These are phyloP conservation scores for Orbilia javanica DNA, from an alignment of 2,329 filamentous ascomycete genomes.

Conservation along the genomic window DNA sequence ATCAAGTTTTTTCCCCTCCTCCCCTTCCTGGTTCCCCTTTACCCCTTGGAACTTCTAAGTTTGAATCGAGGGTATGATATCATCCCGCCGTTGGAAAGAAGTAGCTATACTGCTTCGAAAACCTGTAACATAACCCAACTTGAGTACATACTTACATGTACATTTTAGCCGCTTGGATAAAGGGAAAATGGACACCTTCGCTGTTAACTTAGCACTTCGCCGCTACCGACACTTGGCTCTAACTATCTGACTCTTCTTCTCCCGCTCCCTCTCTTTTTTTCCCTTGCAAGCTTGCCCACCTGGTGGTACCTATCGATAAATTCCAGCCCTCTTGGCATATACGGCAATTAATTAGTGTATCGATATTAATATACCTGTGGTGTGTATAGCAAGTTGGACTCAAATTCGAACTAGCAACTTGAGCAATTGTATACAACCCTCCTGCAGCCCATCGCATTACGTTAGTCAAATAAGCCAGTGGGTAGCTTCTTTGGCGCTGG, in stretches of 20 bases:
- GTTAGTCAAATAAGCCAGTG: conserved; percentile 9
- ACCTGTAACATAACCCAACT: too few species aligned
- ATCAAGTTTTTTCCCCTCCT: not conserved
- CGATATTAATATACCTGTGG: conserved; percentile 2
- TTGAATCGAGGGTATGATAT: conserved; percentile 6
- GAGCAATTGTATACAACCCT: too few species aligned
- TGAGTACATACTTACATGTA: not conserved
- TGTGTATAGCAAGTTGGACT: too few species aligned
- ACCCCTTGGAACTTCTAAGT: not conserved
- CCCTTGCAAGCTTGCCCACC: not conserved
- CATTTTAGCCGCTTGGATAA: conserved; percentile 19
- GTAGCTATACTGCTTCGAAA: not conserved
- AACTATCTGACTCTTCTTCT: conserved; percentile 12
- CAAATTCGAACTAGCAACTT: too few species aligned
- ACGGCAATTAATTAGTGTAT: not conserved
- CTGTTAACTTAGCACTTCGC: conserved; percentile 5
- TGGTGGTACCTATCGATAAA: too few species aligned
- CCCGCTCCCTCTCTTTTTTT: not conserved
- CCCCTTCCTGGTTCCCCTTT: not conserved
- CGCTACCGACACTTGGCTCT: too few species aligned
- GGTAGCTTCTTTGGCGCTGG: not conserved
- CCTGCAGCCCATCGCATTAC: conserved; percentile 38
- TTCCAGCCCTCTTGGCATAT: too few species aligned
- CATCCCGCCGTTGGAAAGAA: conserved; percentile 10
- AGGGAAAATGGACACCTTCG: not conserved